phyloP scores from a whole-genome alignment of 2,329 filamentous ascomycete genomes.

The Xylogone sp. region DNA sequence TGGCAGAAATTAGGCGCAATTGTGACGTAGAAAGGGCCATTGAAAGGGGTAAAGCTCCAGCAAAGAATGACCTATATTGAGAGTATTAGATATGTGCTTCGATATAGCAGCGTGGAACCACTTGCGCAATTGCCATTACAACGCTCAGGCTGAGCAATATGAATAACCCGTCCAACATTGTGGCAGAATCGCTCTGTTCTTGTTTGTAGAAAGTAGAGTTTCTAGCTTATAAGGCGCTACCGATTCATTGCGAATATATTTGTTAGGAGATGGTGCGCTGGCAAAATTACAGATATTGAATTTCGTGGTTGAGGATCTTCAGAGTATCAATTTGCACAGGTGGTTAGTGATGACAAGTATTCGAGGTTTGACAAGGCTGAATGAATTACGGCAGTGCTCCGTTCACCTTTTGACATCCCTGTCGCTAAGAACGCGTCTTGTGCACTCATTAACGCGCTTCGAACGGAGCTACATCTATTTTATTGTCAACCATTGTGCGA shows the following conservation, averaged over 20 bases:
- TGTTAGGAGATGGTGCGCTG: background rate
- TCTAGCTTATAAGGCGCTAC: slow-evolving; percentile 8
- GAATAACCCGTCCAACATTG: slow-evolving; percentile 31
- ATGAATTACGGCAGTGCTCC: slow-evolving; percentile 6
- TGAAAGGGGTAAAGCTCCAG: slow-evolving; percentile 84
- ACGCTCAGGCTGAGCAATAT: slow-evolving; percentile 32
- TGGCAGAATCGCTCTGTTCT: slow-evolving; percentile 14
- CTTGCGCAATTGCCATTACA: slow-evolving; percentile 58
- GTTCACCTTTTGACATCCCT: slow-evolving; percentile 7
- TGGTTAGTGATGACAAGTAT: slow-evolving; percentile 4
- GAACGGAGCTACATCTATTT: background rate
- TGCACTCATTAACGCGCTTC: slow-evolving; percentile 18
- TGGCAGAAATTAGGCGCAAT: slow-evolving; percentile 81
- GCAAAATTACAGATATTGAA: background rate
- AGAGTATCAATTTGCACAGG: background rate
- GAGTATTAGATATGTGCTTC: background rate
- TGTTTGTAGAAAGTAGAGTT: background rate
- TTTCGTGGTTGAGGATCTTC: background rate
- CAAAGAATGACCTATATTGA: slow-evolving; percentile 75
- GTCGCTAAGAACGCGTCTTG: slow-evolving; percentile 11
- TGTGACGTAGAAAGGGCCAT: slow-evolving; percentile 85
- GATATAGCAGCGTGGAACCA: slow-evolving; percentile 8
- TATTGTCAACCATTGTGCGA: background rate
- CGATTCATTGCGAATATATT: slow-evolving; percentile 16
- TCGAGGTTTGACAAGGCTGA: slow-evolving; percentile 14